Evolutionary conservation across 1,139 yeast species (phyloP).

Genomic region (Saccharomyces uvarum): DNA sequence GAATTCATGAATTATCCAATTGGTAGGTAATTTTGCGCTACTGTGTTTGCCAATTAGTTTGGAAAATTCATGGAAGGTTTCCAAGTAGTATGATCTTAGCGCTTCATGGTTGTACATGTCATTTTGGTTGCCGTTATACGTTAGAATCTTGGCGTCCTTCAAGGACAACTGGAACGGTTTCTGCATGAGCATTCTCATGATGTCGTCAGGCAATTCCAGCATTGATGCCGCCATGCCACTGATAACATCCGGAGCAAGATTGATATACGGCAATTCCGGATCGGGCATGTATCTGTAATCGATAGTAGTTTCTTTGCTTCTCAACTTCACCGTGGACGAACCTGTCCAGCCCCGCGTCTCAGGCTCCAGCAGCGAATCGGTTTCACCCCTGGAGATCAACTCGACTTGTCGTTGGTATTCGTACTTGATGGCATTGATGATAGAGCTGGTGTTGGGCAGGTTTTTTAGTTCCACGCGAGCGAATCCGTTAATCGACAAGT

Average conservation of each 20-base stretch:
- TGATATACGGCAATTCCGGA: conserved; percentile 66
- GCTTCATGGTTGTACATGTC: conserved; percentile 29
- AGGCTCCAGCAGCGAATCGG: conserved; percentile 37
- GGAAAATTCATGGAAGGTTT: conserved; percentile 31
- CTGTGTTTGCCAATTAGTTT: conserved; percentile 22
- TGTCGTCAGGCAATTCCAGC: conserved; percentile 60
- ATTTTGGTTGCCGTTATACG: conserved; percentile 23
- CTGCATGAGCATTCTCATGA: conserved; percentile 42
- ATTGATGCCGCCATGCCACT: conserved; percentile 36
- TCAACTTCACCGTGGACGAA: conserved; percentile 48
- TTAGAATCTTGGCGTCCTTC: conserved; percentile 43
- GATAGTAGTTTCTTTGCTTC: conserved; percentile 72
- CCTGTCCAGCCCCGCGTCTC: conserved; percentile 97
- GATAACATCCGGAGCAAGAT: conserved; percentile 39
- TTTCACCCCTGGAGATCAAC: conserved; percentile 33
- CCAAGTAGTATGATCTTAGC: conserved; percentile 49
- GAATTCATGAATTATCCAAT: conserved; percentile 81
- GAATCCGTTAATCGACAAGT: conserved; percentile 65
- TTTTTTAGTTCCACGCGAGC: conserved; percentile 84
- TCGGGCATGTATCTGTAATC: conserved; percentile 95
- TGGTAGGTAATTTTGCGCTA: conserved; percentile 45
- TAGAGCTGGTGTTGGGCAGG: conserved; percentile 75
- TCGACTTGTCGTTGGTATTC: conserved; percentile 67
- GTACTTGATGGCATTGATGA: conserved; percentile 63
- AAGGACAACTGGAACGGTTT: conserved; percentile 53